A percentile compares a stretch with the other conserved stretches of the same genome.
Conservation (phyloP, 2,329 filamentous ascomycete species). For the Tolypocladium ovalisporum region DNA sequence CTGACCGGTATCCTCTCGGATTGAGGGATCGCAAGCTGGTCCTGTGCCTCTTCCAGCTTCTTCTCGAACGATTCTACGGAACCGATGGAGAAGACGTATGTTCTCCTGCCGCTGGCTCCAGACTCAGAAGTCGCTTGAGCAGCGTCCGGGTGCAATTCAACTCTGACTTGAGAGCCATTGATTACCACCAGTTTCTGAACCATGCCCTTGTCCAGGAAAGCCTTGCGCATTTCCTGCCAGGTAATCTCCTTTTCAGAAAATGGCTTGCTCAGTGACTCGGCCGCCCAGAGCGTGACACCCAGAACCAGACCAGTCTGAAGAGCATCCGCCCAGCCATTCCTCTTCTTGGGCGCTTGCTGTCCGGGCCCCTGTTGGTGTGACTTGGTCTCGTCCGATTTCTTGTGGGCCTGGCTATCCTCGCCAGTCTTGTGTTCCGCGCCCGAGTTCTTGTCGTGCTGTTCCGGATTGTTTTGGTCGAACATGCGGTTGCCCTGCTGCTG, state of each 20-base stretch:
- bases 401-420: constrained; percentile 8
- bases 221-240: constrained; percentile 91
- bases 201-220: constrained; percentile 90
- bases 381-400: constrained; percentile 10
- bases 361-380: constrained; percentile 12
- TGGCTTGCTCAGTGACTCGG: constrained; percentile 28
- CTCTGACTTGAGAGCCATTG: constrained; percentile 59
- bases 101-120: constrained; percentile 17
- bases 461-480: constrained; percentile 12
- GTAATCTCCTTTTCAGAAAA: constrained; percentile 65
- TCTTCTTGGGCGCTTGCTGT: constrained; percentile 24
- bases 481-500: constrained; percentile 8
- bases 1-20: constrained; percentile 88
- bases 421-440: constrained; percentile 8
- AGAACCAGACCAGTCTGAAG: constrained; percentile 26
- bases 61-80: constrained; percentile 89
- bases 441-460: constrained; percentile 10
- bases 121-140: constrained; percentile 30
- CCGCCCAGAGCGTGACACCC: constrained; percentile 43
- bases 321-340: constrained; percentile 23
- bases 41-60: constrained; percentile 77
- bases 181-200: constrained; percentile 87
- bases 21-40: constrained; percentile 73
- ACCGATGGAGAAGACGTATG: constrained; percentile 89
- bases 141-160: constrained; percentile 69